phyloP scores from a whole-genome alignment of 352 stramenopile genomes.

The Blastocystis sp. region DNA sequence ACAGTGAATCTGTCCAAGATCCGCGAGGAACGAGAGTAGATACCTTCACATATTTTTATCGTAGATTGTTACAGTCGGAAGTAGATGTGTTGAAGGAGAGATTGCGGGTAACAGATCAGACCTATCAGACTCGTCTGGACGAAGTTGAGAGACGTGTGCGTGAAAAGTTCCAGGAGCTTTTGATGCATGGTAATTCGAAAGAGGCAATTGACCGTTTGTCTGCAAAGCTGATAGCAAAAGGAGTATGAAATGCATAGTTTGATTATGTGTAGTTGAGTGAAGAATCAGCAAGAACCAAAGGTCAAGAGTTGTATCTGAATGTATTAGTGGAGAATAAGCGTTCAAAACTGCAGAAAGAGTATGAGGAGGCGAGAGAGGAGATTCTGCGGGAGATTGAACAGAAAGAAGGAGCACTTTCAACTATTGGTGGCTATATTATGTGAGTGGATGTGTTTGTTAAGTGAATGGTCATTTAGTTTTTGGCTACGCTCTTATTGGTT shows the following conservation, averaged over 20 bases:
- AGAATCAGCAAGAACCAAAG: background rate
- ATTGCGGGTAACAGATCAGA: background rate
- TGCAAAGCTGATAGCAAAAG: background rate
- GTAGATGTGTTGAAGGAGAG: background rate
- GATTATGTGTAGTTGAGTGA: background rate
- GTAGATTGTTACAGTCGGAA: background rate
- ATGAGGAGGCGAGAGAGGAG: background rate
- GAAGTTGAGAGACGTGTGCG: background rate
- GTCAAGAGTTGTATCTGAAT: background rate
- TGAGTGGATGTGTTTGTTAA: background rate
- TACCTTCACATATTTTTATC: background rate
- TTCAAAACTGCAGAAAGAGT: slow-evolving; percentile 13
- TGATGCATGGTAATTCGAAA: background rate
- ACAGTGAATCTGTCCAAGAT: background rate
- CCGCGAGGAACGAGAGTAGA: background rate
- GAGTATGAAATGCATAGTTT: background rate
- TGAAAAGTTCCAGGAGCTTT: background rate
- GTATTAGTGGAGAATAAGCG: background rate
- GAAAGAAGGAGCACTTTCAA: background rate
- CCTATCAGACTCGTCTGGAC: background rate
- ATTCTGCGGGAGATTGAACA: background rate
- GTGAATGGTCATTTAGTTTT: background rate
- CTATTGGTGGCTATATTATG: background rate
- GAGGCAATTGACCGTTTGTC: background rate
- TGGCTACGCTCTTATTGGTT: background rate